These are phyloP conservation scores for Emergomyces orientalis DNA, from an alignment of 2,329 filamentous ascomycete species.

Conservation along the genomic window DNA sequence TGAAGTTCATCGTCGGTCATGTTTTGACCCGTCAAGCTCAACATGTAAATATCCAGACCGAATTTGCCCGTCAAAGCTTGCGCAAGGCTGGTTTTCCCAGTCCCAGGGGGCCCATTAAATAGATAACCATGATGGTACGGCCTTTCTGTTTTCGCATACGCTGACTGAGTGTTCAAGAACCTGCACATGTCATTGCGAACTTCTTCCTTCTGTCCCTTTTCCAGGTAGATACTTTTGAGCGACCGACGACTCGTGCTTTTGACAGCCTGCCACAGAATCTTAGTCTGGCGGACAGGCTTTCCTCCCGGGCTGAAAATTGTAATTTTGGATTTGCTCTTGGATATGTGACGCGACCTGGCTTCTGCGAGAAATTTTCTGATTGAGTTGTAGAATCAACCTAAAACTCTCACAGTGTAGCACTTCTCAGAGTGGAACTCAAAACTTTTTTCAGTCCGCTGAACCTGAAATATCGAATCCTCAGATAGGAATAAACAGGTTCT, in stretches of 20 bases:
- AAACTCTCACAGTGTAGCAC: no score
- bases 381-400: background rate
- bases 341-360: background rate
- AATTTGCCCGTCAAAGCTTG: background rate
- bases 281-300: background rate
- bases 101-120: background rate
- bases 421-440: no score
- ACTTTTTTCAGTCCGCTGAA: no score
- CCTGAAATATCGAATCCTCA: no score
- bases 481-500: no score
- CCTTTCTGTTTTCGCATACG: background rate
- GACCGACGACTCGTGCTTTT: conserved; percentile 21
- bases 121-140: background rate
- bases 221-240: background rate
- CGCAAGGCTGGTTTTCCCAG: background rate
- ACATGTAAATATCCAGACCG: no score
- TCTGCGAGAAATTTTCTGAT: background rate
- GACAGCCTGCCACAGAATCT: background rate
- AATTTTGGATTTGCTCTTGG: background rate
- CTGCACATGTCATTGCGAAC: background rate
- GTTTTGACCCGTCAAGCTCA: background rate
- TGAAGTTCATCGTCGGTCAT: background rate
- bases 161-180: background rate
- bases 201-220: background rate
- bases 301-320: conserved; percentile 1